phyloP scores from a whole-genome alignment of 768 basidiomycete species.

The Rubroboletus satanas region DNA sequence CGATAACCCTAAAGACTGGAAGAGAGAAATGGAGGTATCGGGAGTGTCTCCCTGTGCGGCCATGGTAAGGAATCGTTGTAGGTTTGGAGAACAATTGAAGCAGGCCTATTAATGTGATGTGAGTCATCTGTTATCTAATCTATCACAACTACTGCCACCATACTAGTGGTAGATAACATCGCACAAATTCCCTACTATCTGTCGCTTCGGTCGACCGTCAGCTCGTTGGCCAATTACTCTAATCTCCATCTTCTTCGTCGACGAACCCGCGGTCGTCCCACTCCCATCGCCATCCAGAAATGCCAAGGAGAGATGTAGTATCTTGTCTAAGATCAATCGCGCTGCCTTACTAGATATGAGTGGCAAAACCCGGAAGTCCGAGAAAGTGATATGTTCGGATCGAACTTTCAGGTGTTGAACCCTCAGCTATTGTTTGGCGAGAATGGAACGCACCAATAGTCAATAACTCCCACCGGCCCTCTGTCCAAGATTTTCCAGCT shows the following conservation, averaged over 20 bases:
- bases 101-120: not conserved
- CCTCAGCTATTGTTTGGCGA: not conserved
- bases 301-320: conserved; percentile 18
- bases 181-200: conserved; percentile 19
- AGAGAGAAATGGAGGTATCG: conserved; percentile 37
- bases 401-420: conserved; percentile 17
- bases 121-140: conserved; percentile 26
- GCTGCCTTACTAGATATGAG: conserved; percentile 16
- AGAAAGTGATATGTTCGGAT: conserved; percentile 26
- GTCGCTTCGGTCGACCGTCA: conserved; percentile 24
- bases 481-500: conserved; percentile 54
- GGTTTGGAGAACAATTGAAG: not conserved
- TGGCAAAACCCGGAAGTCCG: conserved; percentile 29
- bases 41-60: conserved; percentile 9
- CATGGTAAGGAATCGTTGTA: conserved; percentile 10
- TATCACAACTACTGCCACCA: not conserved
- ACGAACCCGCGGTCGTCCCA: not conserved
- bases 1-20: conserved; percentile 74
- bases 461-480: conserved; percentile 39
- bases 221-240: conserved; percentile 19
- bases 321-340: conserved; percentile 19
- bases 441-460: conserved; percentile 43
- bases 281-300: conserved; percentile 20
- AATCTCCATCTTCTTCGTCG: conserved; percentile 21
- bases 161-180: conserved; percentile 25